Evolutionary conservation across 345 rosid species (phyloP), one percentile per base, ranked within the genome.

Genomic region (Ceriops tagal): DNA sequence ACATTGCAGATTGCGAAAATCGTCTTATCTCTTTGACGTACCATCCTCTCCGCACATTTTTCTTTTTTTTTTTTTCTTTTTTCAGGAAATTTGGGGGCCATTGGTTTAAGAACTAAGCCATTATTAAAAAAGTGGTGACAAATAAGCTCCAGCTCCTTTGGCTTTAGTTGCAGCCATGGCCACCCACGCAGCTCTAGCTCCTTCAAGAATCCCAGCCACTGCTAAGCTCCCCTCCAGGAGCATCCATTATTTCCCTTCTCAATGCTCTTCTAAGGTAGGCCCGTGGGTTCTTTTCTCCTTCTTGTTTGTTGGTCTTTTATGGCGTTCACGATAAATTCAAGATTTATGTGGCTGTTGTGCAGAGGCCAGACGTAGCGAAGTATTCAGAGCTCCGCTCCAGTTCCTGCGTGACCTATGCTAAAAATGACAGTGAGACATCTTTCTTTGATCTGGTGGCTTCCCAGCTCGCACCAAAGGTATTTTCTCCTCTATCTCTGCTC

Each of bases 121-220:
- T 28, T 5, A 9, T 6, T 53, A 28, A 15, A 27, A 77, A 55
- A 58, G 46, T 19, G 52, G 58, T 35, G 70, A 31, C 30, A 28
- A 28, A 28, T 28, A 28, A 28, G 30, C 30, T 28, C 3, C 30
- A 28, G 32, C 55, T 51, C 21, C 34, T 60, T n/a, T 32, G 57
- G 73, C 72, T 76, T 69, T 66, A 74, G 79, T 82, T 73, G 79
- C 69, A 74, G 76, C 74, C 82, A 95, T 95, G 99, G 96, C 99
- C 71, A 83, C 90, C 65, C 90, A 88, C 74, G 89, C 97, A 80
- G 93, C 93, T 84, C 88, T 95, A 27, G 96, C 97, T 73, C 83
- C 96, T 62, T 84, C 96, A 3, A 87, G 96, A 73, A 78, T 88
- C 75, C 92, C 91, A 6, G 81, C 87, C 64, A 78, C 67, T 61